These are phyloP conservation scores for Phalaenopsis aphrodite DNA, from an alignment of 106 monocot genomes.

Conservation along the genomic window DNA sequence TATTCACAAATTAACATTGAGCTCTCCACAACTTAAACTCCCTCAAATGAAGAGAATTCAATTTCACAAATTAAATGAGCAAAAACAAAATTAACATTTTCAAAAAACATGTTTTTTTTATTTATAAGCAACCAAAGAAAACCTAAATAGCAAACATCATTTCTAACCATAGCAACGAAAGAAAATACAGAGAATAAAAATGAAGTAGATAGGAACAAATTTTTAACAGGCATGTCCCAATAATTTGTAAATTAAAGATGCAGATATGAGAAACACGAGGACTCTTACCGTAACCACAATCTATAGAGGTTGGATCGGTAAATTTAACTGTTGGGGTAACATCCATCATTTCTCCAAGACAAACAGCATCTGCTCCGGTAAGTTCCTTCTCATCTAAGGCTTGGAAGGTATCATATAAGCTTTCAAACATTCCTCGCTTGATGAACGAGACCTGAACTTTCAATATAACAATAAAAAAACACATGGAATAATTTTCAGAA, in stretches of 20 bases:
- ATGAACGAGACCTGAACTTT: slow-evolving; percentile 57
- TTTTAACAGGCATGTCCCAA: background rate
- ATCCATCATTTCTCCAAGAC: slow-evolving; percentile 36
- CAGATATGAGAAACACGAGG: background rate
- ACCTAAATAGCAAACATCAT: background rate
- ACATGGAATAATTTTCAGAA: background rate
- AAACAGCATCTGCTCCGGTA: slow-evolving; percentile 9
- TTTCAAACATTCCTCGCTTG: slow-evolving; percentile 47
- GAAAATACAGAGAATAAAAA: background rate
- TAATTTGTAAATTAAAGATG: background rate
- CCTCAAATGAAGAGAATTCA: too few species aligned
- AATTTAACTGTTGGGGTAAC: slow-evolving; percentile 24
- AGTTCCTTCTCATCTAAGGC: slow-evolving; percentile 23
- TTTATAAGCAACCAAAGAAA: too few species aligned
- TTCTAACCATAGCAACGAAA: slow-evolving; percentile 1
- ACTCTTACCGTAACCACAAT: slow-evolving; percentile 27
- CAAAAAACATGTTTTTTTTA: too few species aligned
- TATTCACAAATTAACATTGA: too few species aligned
- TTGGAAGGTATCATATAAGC: slow-evolving; percentile 48
- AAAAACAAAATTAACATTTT: too few species aligned
- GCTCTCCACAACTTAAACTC: too few species aligned
- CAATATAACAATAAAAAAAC: slow-evolving; percentile 3
- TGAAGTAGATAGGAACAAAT: background rate
- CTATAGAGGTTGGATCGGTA: slow-evolving; percentile 2
- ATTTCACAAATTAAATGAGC: too few species aligned